These are phyloP conservation scores for Dactylellina leptospora DNA, from an alignment of 2,329 filamentous ascomycete genomes.

Conservation along the genomic window DNA sequence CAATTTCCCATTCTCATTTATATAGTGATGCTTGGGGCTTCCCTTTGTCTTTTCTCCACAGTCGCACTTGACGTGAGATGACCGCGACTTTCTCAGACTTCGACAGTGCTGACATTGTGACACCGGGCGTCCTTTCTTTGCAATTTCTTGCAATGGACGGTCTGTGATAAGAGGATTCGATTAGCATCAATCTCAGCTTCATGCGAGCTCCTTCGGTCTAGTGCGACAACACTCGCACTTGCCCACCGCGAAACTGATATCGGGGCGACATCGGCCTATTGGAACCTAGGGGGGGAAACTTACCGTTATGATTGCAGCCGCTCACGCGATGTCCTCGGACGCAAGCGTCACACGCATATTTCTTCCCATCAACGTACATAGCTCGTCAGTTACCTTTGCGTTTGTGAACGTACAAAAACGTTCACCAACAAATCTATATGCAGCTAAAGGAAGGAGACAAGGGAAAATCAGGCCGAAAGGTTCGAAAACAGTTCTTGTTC, in stretches of 20 bases:
- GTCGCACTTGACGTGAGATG: conserved; percentile 94
- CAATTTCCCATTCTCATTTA: conserved; percentile 51
- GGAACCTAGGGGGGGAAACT: conserved; percentile 63
- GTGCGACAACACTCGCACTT: conserved; percentile 35
- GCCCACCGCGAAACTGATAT: background rate
- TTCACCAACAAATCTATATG: conserved; percentile 47
- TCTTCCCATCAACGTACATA: conserved; percentile 93
- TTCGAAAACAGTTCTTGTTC: conserved; percentile 48
- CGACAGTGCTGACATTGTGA: conserved; percentile 98
- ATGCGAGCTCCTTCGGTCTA: conserved; percentile 39
- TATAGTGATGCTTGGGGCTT: conserved; percentile 54
- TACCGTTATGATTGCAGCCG: conserved; percentile 96
- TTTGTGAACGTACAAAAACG: conserved; percentile 53
- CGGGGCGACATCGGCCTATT: conserved; percentile 5
- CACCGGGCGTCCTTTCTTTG: conserved; percentile 95
- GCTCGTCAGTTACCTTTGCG: conserved; percentile 56
- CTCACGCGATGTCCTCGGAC: conserved; percentile 98
- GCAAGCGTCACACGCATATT: conserved; percentile 97
- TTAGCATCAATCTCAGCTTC: conserved; percentile 41
- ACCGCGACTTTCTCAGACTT: conserved; percentile 91
- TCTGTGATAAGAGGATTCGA: conserved; percentile 66
- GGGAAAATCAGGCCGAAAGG: conserved; percentile 54
- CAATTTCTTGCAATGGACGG: conserved; percentile 90
- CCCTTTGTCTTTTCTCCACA: conserved; percentile 84
- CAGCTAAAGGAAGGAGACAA: conserved; percentile 56